Conservation (phyloP, 306 rosid species). For the Chamaecrista fasciculata region DNA sequence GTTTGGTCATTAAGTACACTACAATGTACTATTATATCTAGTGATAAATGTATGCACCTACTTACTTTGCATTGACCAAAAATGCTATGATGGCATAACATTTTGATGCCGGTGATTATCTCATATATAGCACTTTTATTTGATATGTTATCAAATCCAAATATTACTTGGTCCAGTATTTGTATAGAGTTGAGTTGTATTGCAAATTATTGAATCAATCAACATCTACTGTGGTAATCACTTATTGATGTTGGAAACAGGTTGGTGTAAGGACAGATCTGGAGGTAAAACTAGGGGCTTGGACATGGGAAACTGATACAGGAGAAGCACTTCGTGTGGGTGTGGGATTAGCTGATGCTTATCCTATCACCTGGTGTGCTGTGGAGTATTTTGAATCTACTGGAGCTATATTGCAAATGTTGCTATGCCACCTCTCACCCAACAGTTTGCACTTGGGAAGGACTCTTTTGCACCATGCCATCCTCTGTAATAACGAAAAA, state of each 20-base stretch:
- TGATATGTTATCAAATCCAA: background rate
- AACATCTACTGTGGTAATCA: background rate
- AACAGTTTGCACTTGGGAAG: slow-evolving; percentile 53
- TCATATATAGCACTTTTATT: background rate
- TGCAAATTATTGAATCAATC: background rate
- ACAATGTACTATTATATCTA: no score
- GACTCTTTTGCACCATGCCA: slow-evolving; percentile 64
- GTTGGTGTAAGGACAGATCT: slow-evolving; percentile 53
- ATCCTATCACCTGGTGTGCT: slow-evolving; percentile 64
- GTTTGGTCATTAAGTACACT: no score
- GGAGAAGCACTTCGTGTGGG: slow-evolving; percentile 74
- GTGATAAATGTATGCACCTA: no score
- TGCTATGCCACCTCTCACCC: slow-evolving; percentile 43
- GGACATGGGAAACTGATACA: slow-evolving; percentile 63
- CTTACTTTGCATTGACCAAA: background rate
- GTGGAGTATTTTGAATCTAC: slow-evolving; percentile 69
- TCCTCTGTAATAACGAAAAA: slow-evolving; percentile 48
- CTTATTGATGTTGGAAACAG: slow-evolving; percentile 30
- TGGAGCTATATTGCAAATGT: slow-evolving; percentile 52
- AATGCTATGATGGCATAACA: background rate
- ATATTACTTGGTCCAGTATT: slow-evolving; percentile 5
- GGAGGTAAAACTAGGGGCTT: slow-evolving; percentile 57
- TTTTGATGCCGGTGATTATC: background rate
- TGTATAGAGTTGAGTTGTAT: slow-evolving; percentile 8
- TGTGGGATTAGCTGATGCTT: slow-evolving; percentile 70